Base-by-base conservation (phyloP, 371 early-diverging fungal species). In the Saksenaea vasiformis region DNA sequence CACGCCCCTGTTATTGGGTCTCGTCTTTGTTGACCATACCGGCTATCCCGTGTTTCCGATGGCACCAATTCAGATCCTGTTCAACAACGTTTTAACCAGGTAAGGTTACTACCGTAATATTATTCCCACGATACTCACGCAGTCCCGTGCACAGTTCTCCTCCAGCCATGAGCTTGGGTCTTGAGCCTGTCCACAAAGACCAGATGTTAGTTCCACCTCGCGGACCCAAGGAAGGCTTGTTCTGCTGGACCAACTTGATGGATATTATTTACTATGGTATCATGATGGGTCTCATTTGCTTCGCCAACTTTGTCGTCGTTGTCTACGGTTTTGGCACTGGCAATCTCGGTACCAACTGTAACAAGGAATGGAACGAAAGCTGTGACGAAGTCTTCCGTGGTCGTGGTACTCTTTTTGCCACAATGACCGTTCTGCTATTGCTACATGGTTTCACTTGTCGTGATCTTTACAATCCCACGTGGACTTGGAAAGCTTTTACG, bases 181-280 rank as follows among this genome's bases (percentile, higher is more conserved):
- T 94, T 22, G 99, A 98, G 70, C 92, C 90, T 58, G 87, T 87
- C 14, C 91, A 93, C 67, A 67, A 66, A 10, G 85, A 88, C 44
- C 85, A 93, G 60, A 95, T 98, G 94, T 72, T 84, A 34, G 85
- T 87, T 31, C 90, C 89, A 13, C 98, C 98, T 24, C 91, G 96
- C 26, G 69, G 79, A 8, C 62, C 77, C 19, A 79, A 81, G 17
- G 78, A 88, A 56, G 92, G 92, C 1, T 72, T 93, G 14, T 93
- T 92, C 65, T 76, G 84, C 22, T 69, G 66, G 41, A 86, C 90
- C 57, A 86, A 91, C 17, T 62, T 90, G 27, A 56, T 76, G 37
- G 93, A 92, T 73, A 88, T 94, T 54, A 56, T 89, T 19, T 80
- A 86, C 57, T 93, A 94, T 66, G 96, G 94, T 38, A 28, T 90